phyloP scores from a whole-genome alignment of 305 asterid genomes.

The Salvia sclarea region DNA sequence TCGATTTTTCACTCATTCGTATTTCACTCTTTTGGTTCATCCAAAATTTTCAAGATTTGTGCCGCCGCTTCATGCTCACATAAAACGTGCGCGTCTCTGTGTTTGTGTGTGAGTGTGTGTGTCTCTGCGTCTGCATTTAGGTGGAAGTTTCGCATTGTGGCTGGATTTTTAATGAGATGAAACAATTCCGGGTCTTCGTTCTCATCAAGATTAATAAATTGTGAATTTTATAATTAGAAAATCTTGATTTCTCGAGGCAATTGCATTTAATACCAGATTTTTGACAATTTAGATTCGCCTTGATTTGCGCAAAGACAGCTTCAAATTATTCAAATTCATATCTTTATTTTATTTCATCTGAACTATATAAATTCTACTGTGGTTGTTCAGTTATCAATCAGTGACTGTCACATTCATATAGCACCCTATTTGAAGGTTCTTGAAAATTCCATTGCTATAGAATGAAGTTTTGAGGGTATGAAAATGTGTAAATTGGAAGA shows the following conservation, averaged over 20 bases:
- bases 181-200: neutral
- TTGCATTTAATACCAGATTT: slow-evolving; percentile 39
- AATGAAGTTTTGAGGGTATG: slow-evolving; percentile 25
- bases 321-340: slow-evolving; percentile 14
- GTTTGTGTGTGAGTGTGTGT: neutral
- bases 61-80: slow-evolving; percentile 15
- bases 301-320: slow-evolving; percentile 39
- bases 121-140: slow-evolving; percentile 17
- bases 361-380: slow-evolving; percentile 18
- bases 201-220: slow-evolving; percentile 28
- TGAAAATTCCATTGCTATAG: slow-evolving; percentile 9
- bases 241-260: slow-evolving; percentile 39
- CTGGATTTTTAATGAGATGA: slow-evolving; percentile 27
- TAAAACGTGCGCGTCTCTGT: neutral
- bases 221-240: slow-evolving; percentile 19
- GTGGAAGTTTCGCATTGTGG: slow-evolving; percentile 34
- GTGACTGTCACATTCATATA: neutral
- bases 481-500: slow-evolving; percentile 37
- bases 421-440: slow-evolving; percentile 10
- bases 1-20: neutral
- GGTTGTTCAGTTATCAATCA: slow-evolving; percentile 6
- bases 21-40: slow-evolving; percentile 17
- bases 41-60: slow-evolving; percentile 17
- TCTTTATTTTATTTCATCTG: neutral
- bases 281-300: slow-evolving; percentile 46